Evolutionary conservation across 139 green algal species (phyloP), one percentile per base, ranked within the genome.

Genomic region (Ulvella scutata): DNA sequence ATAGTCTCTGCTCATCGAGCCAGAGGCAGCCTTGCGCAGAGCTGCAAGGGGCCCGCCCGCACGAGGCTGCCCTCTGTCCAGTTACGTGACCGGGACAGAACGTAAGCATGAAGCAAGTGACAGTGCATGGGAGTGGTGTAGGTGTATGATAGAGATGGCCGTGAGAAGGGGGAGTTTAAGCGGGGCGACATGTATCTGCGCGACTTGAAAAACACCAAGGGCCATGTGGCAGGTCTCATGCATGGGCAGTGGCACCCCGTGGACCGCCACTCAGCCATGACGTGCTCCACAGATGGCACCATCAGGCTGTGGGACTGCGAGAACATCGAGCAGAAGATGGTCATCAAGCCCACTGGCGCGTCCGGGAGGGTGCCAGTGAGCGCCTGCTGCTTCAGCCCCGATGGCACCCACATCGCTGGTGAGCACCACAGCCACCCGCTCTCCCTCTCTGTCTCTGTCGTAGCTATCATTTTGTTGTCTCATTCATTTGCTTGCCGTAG

Each of bases 141-240:
- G 62, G 74, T 91, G 17, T 97, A 91, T 51, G 89, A 96, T 78
- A 78, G 94, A 0, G 91, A 98, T 67, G 92, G 94, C 21, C 77
- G 79, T 6, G 74, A 85, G 75, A 82, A 81, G 3, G 92, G 89
- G 21, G 87, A 96, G 82, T 91, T 89, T 59, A 35, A 89, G 3
- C 79, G 90, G 0, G 94, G 94, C 0, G 94, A 98, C 85, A 98
- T 98, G 93, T 98, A 98, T 88, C 95, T 98, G 59, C 80, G 90
- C 10, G 87, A 96, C 83, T 51, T 88, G 77, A 87, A 83, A 43
- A 94, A 98, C 82, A 98, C 94, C 38, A 96, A 96, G 76, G 93
- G 93, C 3, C 93, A 98, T 78, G 79, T 96, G 21, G 85, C 83
- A 2, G 87, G 86, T 21, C 88, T 89, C 72, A 95, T 84, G 6